Evolutionary conservation across 345 rosid species (phyloP).

Genomic region (Boechera retrofracta): DNA sequence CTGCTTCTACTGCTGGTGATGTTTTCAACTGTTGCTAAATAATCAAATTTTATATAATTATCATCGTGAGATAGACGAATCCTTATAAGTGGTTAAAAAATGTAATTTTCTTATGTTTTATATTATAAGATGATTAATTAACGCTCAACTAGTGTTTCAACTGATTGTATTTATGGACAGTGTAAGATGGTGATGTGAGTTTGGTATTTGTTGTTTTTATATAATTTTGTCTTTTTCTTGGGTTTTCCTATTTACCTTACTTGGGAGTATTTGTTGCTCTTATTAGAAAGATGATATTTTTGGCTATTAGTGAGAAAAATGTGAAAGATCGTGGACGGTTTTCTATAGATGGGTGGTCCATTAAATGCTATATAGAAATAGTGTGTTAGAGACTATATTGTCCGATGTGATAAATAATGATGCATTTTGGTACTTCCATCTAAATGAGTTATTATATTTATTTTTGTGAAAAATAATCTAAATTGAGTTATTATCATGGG

Average conservation of each 20-base stretch:
- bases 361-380: constrained; percentile 14
- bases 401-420: constrained; percentile 37
- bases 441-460: constrained; percentile 21
- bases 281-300: constrained; percentile 31
- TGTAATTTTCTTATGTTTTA: constrained; percentile 20
- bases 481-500: constrained; percentile 36
- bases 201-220: background rate
- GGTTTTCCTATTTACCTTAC: constrained; percentile 26
- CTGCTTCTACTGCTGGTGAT: constrained; percentile 48
- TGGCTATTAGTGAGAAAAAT: constrained; percentile 37
- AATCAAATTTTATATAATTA: background rate
- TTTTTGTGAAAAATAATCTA: too few relatives aligned
- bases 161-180: background rate
- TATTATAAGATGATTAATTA: constrained; percentile 19
- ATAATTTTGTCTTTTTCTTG: constrained; percentile 25
- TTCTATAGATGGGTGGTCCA: constrained; percentile 32
- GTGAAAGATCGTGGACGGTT: constrained; percentile 44
- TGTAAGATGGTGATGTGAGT: constrained; percentile 27
- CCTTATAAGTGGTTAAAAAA: constrained; percentile 6
- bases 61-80: background rate
- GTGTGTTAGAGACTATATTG: constrained; percentile 27
- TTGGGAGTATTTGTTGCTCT: constrained; percentile 23
- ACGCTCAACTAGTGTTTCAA: background rate
- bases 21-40: constrained; percentile 28
- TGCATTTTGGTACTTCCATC: constrained; percentile 35